phyloP scores from a whole-genome alignment of 176 grass and related monocot genomes.

The Raddia guianensis region DNA sequence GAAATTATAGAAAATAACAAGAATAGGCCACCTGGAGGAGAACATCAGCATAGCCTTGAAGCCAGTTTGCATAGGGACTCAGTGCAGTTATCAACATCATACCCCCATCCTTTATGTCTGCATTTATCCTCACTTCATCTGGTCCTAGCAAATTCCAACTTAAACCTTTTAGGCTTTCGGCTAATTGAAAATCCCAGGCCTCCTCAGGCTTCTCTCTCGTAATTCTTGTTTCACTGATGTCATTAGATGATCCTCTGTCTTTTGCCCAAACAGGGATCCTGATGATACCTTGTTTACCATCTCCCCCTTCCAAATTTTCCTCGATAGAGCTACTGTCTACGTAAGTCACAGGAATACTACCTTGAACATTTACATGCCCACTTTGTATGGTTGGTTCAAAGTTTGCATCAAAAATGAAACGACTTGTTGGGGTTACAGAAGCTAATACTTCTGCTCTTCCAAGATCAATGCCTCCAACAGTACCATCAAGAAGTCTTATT shows the following conservation, averaged over 20 bases:
- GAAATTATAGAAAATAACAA: constrained; percentile 27
- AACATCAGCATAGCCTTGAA: constrained; percentile 97
- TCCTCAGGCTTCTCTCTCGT: constrained; percentile 83
- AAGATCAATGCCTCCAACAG: constrained; percentile 90
- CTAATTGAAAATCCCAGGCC: constrained; percentile 93
- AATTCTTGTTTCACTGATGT: constrained; percentile 76
- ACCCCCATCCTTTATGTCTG: constrained; percentile 97
- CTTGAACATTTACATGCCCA: constrained; percentile 96
- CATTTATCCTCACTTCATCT: constrained; percentile 90
- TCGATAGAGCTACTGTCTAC: constrained; percentile 72
- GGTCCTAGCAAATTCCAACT: constrained; percentile 91
- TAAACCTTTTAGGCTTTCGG: constrained; percentile 94
- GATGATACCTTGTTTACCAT: constrained; percentile 68
- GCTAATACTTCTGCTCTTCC: constrained; percentile 90
- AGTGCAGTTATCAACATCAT: constrained; percentile 96
- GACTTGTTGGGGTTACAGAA: constrained; percentile 81
- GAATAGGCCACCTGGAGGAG: constrained; percentile 72
- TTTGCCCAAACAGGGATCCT: constrained; percentile 91
- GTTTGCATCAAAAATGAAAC: constrained; percentile 93
- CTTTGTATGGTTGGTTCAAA: constrained; percentile 87
- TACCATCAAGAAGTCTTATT: constrained; percentile 92
- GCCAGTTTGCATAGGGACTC: constrained; percentile 87
- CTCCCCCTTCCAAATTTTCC: constrained; percentile 58
- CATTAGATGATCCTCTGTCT: constrained; percentile 62
- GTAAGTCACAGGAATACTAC: constrained; percentile 89